These are phyloP conservation scores for Backusella mclennaniae DNA, from an alignment of 192 early-diverging fungal species.

Conservation along the genomic window DNA sequence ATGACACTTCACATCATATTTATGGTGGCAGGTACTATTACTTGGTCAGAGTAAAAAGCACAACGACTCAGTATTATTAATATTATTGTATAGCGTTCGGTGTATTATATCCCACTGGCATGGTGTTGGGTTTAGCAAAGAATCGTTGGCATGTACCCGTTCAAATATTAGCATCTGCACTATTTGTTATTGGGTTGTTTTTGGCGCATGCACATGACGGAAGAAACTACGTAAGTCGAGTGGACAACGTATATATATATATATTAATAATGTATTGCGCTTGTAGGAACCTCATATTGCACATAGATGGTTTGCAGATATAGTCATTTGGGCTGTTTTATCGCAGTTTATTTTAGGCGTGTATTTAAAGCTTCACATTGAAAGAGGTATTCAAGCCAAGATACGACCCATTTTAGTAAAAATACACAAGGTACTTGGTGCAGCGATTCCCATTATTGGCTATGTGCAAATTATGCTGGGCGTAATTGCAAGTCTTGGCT, in stretches of 20 bases:
- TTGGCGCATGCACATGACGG: constrained; percentile 63
- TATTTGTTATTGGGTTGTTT: constrained; percentile 53
- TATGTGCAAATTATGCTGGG: constrained; percentile 67
- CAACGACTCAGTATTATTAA: neutral
- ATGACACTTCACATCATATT: constrained; percentile 31
- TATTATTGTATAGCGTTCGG: constrained; percentile 23
- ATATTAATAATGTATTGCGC: neutral
- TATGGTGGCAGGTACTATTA: constrained; percentile 26
- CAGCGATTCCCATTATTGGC: constrained; percentile 50
- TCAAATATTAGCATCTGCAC: constrained; percentile 44
- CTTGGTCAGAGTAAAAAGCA: neutral
- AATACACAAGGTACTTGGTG: constrained; percentile 53
- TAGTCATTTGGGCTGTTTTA: constrained; percentile 54
- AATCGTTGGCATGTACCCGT: constrained; percentile 63
- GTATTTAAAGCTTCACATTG: constrained; percentile 62
- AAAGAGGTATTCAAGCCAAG: constrained; percentile 50
- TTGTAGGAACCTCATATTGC: constrained; percentile 49
- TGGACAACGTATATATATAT: neutral
- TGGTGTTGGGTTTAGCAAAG: constrained; percentile 57
- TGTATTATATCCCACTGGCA: constrained; percentile 40
- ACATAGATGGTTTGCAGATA: constrained; percentile 61
- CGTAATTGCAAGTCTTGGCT: constrained; percentile 60
- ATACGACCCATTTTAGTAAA: constrained; percentile 48
- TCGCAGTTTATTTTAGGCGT: constrained; percentile 52
- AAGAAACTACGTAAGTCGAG: constrained; percentile 48